phyloP scores from a whole-genome alignment of 176 grass and related monocot species.

The Avena atlantica region DNA sequence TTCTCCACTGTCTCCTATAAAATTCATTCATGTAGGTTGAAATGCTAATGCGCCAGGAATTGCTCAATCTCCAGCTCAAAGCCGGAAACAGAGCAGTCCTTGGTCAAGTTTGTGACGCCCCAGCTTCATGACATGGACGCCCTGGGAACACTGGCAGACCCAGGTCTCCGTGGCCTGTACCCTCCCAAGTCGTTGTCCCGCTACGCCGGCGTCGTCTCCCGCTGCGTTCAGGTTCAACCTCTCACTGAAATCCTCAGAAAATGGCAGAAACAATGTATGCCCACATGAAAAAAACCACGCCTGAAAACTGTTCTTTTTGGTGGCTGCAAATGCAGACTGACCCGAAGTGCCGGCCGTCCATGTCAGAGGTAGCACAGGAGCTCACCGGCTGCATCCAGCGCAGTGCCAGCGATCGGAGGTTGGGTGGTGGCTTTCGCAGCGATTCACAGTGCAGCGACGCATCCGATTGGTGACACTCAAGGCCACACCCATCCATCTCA shows the following conservation, averaged over 20 bases:
- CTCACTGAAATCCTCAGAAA: constrained; percentile 24
- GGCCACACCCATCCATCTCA: not conserved
- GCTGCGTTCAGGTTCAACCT: constrained; percentile 78
- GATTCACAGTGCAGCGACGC: constrained; percentile 60
- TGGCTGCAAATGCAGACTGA: constrained; percentile 59
- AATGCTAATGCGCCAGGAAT: not conserved
- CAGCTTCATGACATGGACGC: constrained; percentile 74
- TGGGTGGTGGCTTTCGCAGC: constrained; percentile 38
- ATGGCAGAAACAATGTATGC: not conserved
- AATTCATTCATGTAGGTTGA: not conserved
- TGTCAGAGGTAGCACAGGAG: constrained; percentile 79
- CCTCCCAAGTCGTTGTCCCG: constrained; percentile 77
- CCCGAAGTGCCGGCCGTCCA: constrained; percentile 73
- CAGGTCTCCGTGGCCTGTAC: constrained; percentile 79
- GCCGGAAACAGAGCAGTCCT: constrained; percentile 61
- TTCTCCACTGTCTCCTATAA: not conserved
- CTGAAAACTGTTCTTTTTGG: constrained; percentile 25
- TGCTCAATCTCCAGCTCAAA: constrained; percentile 58
- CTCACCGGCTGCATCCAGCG: constrained; percentile 66
- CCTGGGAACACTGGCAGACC: constrained; percentile 70
- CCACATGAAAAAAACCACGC: not conserved
- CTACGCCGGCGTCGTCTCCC: constrained; percentile 71
- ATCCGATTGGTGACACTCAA: constrained; percentile 64
- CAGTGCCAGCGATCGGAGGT: constrained; percentile 59
- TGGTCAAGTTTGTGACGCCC: constrained; percentile 73